Evolutionary conservation across 2,329 filamentous ascomycete genomes (phyloP), one percentile per base, ranked within the genome.

Genomic region (Stenocarpella maydis): DNA sequence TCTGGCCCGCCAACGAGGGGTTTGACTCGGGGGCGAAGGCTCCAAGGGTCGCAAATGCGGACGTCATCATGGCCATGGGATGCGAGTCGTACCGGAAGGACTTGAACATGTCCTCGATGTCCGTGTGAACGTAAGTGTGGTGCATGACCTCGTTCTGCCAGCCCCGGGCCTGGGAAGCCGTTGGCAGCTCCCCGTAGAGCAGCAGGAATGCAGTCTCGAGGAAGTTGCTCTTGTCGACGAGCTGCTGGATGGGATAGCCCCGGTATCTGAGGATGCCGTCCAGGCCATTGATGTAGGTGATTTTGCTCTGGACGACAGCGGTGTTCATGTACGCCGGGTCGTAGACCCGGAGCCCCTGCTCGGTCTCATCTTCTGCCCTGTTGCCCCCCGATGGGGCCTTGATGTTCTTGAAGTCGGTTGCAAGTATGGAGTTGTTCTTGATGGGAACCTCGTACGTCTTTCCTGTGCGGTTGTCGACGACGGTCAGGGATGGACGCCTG

Each of bases 301-400:
- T 86, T 60, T 76, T 80, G 73, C 81, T 83, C 77, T 83, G 77
- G 24, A 85, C 80, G 2, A 85, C 84, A 21, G 84, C 83, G 2
- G 84, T 86, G 78, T 86, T 86, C 80, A 85, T 83, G 77, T 84
- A 86, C 3, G 81, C 84, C n/a, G 84, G 83, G 75, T 86, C 84
- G 67, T 80, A 85, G 43, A 86, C 78, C 26, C 83, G 76, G n/a
- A 86, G 80, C 14, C 84, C 84, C 72, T 85, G 83, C 12, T 78
- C 78, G 3, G 81, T 83, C 77, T 85, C 83, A 74, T 85, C 80
- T 67, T 85, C 82, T 12, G 79, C 72, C 80, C 80, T 63, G 78
- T 72, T 14, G 75, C 72, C 61, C 70, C 19, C 76, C 37, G 4
- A 1, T 45, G 61, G 68, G 15, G 81, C 79, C 73, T 81, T 82